Evolutionary conservation across 2,329 filamentous ascomycete species (phyloP).

Genomic region (Rugonectria rugulosa): DNA sequence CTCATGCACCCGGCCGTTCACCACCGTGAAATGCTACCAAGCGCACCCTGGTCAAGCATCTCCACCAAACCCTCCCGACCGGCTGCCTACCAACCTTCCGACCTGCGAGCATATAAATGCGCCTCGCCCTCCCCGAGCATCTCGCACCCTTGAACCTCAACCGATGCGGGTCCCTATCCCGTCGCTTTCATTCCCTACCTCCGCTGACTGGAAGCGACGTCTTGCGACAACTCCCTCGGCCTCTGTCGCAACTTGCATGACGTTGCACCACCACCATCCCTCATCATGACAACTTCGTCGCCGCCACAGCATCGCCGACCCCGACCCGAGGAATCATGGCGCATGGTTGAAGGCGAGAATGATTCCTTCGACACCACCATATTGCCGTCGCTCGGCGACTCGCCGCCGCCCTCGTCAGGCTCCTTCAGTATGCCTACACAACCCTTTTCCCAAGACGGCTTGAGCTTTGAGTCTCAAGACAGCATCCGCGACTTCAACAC

Average conservation of each 20-base stretch:
- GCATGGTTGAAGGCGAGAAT: slow-evolving; percentile 67
- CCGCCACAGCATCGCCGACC: slow-evolving; percentile 33
- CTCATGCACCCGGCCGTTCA: not conserved
- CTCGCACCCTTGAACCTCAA: slow-evolving; percentile 2
- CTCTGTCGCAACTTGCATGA: not conserved
- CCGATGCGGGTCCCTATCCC: slow-evolving; percentile 15
- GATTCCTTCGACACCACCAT: slow-evolving; percentile 67
- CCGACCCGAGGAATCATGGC: slow-evolving; percentile 63
- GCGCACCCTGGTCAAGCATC: slow-evolving; percentile 14
- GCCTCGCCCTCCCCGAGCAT: slow-evolving; percentile 5
- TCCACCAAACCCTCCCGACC: not conserved
- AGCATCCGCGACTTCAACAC: slow-evolving; percentile 62
- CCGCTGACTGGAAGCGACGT: slow-evolving; percentile 8
- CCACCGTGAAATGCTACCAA: slow-evolving; percentile 12
- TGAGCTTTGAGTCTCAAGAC: slow-evolving; percentile 60
- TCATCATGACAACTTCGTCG: slow-evolving; percentile 31
- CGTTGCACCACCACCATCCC: not conserved
- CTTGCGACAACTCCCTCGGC: not conserved
- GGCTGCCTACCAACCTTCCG: slow-evolving; percentile 5
- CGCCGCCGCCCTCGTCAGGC: slow-evolving; percentile 43
- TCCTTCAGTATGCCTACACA: slow-evolving; percentile 55
- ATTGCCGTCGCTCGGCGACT: slow-evolving; percentile 53
- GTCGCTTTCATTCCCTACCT: slow-evolving; percentile 7
- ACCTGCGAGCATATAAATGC: slow-evolving; percentile 9
- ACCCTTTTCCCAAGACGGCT: slow-evolving; percentile 50